A percentile compares a stretch with the other conserved stretches of the same genome.
Evolutionary conservation across 805 yeast genomes (phyloP).

Genomic region (Ogataea allantospora): DNA sequence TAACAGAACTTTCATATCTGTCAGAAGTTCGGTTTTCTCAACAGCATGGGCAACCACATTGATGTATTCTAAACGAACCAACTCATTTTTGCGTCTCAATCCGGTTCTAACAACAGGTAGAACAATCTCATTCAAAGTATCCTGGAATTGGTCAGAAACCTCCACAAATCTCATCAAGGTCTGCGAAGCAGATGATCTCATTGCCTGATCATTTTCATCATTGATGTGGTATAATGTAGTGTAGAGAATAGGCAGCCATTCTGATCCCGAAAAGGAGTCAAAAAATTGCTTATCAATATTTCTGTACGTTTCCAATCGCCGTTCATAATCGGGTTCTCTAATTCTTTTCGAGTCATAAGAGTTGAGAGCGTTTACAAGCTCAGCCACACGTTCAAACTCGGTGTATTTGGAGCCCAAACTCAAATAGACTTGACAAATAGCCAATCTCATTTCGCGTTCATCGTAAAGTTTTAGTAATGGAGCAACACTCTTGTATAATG

Average conservation of each 20-base stretch:
- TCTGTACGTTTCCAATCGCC: slow-evolving; percentile 66
- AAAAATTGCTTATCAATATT: slow-evolving; percentile 57
- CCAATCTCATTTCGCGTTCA: slow-evolving; percentile 61
- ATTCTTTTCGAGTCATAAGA: slow-evolving; percentile 61
- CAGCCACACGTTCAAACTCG: slow-evolving; percentile 45
- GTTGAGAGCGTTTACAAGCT: slow-evolving; percentile 63
- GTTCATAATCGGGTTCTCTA: slow-evolving; percentile 77
- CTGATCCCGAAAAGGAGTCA: slow-evolving; percentile 41
- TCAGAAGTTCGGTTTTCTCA: slow-evolving; percentile 47
- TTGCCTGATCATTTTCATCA: slow-evolving; percentile 75
- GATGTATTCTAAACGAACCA: slow-evolving; percentile 70
- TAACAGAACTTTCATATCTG: slow-evolving; percentile 64
- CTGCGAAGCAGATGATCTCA: slow-evolving; percentile 74
- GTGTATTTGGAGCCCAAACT: slow-evolving; percentile 55
- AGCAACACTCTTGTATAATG: slow-evolving; percentile 29
- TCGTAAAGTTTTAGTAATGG: slow-evolving; percentile 54
- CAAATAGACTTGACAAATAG: slow-evolving; percentile 57
- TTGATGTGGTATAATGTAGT: slow-evolving; percentile 67
- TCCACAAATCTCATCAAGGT: slow-evolving; percentile 66
- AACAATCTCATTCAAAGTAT: slow-evolving; percentile 49
- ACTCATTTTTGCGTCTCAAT: slow-evolving; percentile 57
- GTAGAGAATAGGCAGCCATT: slow-evolving; percentile 81
- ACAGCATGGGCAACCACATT: slow-evolving; percentile 65
- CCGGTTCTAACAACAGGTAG: slow-evolving; percentile 70
- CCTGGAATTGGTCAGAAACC: slow-evolving; percentile 33